Evolutionary conservation across 495 filamentous ascomycete genomes (phyloP), one percentile per base, ranked within the genome.

Genomic region (Neurospora hispaniola): DNA sequence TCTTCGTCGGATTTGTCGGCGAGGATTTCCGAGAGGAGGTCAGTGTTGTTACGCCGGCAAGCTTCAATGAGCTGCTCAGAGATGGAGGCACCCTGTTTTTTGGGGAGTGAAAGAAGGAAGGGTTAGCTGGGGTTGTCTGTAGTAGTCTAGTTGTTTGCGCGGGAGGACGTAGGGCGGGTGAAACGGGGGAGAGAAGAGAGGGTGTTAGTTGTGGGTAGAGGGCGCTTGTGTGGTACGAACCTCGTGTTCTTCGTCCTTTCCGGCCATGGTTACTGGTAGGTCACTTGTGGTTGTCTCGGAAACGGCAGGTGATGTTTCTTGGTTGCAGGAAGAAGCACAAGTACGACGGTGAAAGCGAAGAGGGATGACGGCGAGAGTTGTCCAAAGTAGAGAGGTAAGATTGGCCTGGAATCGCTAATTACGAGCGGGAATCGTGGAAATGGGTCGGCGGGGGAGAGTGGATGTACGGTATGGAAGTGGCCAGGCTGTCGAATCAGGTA

Each of bases 41-140:
- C 89, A 74, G 89, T 88, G 82, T 98, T 97, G 85, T 98, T 93
- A 73, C 96, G 90, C 42, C 96, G 93, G 82, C 91, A 94, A 77
- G 96, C 92, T 85, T 97, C 96, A 81, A 99, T 89, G 72, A 98
- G 88, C 75, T 91, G 89, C 81, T 99, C 96, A 77, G 87, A 83
- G 14, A 90, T 88, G 69, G 93, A 92, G 73, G 96, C 96, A 80
- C 96, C 96, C 93, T 98, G 44, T 46, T 14, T 59, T 59, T 4
- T 5, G 4, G 35, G 35, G 35, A 18, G 40, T 71, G 43, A 46
- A 27, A 18, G 69, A 12, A 23, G 35, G 27, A 31, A 18, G 9
- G 35, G 42, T 73, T 69, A 42, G 59, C 72, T 54, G 23, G 46
- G n/a, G 10, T 54, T 59, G 5, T 27, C 20, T 54, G 46, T 54